Percentiles rank a stretch among this genome's conserved stretches.
Conservation (phyloP, 768 basidiomycete species). For the Neoboletus brunneissimus region DNA sequence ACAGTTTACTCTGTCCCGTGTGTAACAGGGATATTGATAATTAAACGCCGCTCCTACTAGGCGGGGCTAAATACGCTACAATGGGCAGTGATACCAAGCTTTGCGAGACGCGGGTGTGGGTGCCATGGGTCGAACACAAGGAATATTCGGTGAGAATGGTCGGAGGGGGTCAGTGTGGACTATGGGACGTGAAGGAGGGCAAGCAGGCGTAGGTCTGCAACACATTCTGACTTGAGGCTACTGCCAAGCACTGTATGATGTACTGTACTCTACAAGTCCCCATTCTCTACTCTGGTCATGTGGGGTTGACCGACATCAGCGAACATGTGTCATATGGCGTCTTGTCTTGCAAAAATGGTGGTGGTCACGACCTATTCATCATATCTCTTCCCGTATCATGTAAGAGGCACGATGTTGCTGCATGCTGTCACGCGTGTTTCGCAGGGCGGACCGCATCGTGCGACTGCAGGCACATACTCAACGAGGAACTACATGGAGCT, state of each 20-base stretch:
- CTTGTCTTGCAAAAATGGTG: too few relatives aligned
- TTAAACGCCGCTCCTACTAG: neutral
- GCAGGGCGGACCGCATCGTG: too few relatives aligned
- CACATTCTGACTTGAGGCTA: neutral
- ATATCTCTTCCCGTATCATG: too few relatives aligned
- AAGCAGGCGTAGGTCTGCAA: slow-evolving; percentile 3
- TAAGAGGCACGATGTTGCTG: too few relatives aligned
- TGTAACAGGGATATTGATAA: neutral
- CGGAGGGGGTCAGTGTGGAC: neutral
- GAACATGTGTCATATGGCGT: neutral
- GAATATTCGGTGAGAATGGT: slow-evolving; percentile 17
- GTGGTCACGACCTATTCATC: too few relatives aligned
- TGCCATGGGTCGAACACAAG: slow-evolving; percentile 23
- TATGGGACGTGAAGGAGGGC: slow-evolving; percentile 20
- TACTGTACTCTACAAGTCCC: neutral
- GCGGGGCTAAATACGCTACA: slow-evolving; percentile 5
- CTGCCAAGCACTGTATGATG: neutral
- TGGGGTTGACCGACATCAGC: neutral
- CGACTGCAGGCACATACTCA: too few relatives aligned
- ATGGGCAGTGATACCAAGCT: slow-evolving; percentile 4
- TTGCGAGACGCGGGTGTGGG: slow-evolving; percentile 20
- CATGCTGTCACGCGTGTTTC: too few relatives aligned
- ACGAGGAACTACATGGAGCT: too few relatives aligned
- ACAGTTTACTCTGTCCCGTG: neutral
- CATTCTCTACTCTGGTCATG: neutral